Evolutionary conservation across 1,284 basidiomycete genomes (phyloP).

Genomic region (Sanghuangporus weigelae): DNA sequence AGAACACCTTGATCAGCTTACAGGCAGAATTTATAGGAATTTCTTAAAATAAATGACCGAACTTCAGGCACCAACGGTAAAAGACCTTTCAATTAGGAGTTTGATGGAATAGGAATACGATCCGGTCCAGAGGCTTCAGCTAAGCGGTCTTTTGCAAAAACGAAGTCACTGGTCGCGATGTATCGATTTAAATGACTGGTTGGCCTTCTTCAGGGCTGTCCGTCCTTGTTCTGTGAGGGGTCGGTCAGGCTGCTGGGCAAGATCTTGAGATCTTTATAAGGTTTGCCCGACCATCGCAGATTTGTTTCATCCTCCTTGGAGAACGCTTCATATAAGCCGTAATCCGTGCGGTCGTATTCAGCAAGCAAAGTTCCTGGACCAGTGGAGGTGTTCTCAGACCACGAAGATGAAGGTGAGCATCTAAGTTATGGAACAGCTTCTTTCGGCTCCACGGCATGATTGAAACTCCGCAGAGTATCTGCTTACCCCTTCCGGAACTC

Average conservation of each 20-base stretch:
- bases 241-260: background rate
- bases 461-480: constrained; percentile 3
- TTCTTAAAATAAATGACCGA: background rate
- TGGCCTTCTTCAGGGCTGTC: background rate
- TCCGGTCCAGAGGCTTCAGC: background rate
- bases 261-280: background rate
- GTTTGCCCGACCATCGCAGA: background rate
- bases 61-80: constrained; percentile 7
- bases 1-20: background rate
- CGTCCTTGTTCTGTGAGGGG: background rate
- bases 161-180: background rate
- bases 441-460: constrained; percentile 3
- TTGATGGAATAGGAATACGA: background rate
- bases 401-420: background rate
- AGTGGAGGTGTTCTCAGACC: background rate
- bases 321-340: background rate
- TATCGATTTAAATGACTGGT: background rate
- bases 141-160: background rate
- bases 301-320: background rate
- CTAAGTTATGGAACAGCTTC: background rate
- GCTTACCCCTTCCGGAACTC: background rate
- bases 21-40: background rate
- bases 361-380: background rate
- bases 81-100: constrained; percentile 4
- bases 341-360: background rate